These are phyloP conservation scores for Diaporthe sp. DNA, from an alignment of 2,329 filamentous ascomycete species.

Conservation along the genomic window DNA sequence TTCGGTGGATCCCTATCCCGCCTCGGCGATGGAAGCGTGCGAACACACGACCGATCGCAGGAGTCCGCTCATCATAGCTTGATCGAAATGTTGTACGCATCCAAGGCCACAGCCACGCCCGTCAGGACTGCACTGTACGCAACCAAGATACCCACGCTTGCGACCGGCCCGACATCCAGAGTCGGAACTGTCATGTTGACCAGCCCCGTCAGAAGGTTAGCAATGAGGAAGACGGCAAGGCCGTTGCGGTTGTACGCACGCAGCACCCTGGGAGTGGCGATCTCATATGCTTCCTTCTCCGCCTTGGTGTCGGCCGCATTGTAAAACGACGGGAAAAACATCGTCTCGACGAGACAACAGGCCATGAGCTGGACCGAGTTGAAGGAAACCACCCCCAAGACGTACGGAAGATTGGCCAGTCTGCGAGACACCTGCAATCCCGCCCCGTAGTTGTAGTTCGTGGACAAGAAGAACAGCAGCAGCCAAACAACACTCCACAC, in stretches of 20 bases:
- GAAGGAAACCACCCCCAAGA: conserved; percentile 93
- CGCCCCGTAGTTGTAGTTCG: conserved; percentile 78
- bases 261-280: conserved; percentile 85
- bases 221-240: conserved; percentile 84
- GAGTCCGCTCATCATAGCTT: conserved; percentile 68
- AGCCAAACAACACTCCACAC: conserved; percentile 78
- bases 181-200: conserved; percentile 92
- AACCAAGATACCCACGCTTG: conserved; percentile 81
- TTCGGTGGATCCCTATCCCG: not conserved
- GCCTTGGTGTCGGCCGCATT: conserved; percentile 66
- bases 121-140: conserved; percentile 79
- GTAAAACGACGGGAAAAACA: conserved; percentile 82
- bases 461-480: conserved; percentile 77
- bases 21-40: not conserved
- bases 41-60: conserved; percentile 1
- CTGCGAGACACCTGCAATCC: conserved; percentile 86
- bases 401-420: conserved; percentile 92
- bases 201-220: conserved; percentile 89
- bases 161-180: conserved; percentile 74
- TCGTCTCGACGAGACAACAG: conserved; percentile 82
- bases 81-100: conserved; percentile 76
- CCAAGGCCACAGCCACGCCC: conserved; percentile 75
- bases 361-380: conserved; percentile 86
- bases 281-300: conserved; percentile 74
- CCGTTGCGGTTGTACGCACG: conserved; percentile 91